A percentile compares a stretch with the other conserved stretches of the same genome.
Evolutionary conservation across 495 filamentous ascomycete species (phyloP).

Genomic region (Lepraria neglecta): DNA sequence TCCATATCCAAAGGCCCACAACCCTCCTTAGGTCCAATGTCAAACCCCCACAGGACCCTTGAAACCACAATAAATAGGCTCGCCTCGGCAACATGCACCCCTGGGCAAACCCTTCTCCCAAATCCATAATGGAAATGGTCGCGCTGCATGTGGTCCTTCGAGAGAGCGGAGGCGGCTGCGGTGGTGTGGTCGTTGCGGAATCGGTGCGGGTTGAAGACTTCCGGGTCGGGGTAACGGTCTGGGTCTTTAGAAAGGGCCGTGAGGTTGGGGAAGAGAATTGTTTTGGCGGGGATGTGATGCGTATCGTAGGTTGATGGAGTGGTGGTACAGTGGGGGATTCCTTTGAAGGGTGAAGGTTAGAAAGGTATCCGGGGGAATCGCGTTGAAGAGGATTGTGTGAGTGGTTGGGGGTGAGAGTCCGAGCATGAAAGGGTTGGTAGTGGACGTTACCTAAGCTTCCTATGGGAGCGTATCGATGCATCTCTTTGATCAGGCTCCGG

Average conservation of each 20-base stretch:
- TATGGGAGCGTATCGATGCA: constrained; percentile 3
- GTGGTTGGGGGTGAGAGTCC: background rate
- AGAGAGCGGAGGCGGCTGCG: constrained; percentile 1
- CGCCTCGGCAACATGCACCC: constrained; percentile 15
- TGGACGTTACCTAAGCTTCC: constrained; percentile 7
- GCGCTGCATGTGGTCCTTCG: constrained; percentile 12
- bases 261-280: constrained; percentile 18
- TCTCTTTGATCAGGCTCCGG: constrained; percentile 29
- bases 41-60: constrained; percentile 21
- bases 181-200: constrained; percentile 6
- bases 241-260: constrained; percentile 18
- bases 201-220: constrained; percentile 18
- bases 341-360: constrained; percentile 10
- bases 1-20: constrained; percentile 4
- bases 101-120: constrained; percentile 18
- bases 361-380: background rate
- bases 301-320: constrained; percentile 20
- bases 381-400: background rate
- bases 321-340: constrained; percentile 23
- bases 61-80: constrained; percentile 16
- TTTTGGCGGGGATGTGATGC: constrained; percentile 14
- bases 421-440: background rate
- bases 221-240: constrained; percentile 20
- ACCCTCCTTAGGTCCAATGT: constrained; percentile 10
- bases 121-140: constrained; percentile 23